A percentile compares a stretch with the other conserved stretches of the same genome.
Evolutionary conservation across 371 early-diverging fungal genomes (phyloP).

Genomic region (Apophysomyces sp.): DNA sequence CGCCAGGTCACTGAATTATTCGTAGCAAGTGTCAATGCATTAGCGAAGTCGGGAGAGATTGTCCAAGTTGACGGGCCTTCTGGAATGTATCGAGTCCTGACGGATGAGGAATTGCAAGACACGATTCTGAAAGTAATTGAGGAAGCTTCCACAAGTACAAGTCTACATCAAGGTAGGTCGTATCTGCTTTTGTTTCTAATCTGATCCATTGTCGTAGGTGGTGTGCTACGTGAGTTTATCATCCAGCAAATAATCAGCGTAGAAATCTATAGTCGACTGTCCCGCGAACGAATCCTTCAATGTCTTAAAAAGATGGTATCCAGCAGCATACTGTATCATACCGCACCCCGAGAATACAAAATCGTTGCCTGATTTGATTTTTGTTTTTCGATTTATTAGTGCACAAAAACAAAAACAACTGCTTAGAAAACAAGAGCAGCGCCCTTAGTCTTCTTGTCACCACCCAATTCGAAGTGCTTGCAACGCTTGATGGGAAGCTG

Average conservation of each 20-base stretch:
- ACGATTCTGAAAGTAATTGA: background rate
- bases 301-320: background rate
- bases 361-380: background rate
- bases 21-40: background rate
- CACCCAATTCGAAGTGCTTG: constrained; percentile 99
- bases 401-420: background rate
- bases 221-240: background rate
- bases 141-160: background rate
- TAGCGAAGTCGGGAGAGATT: background rate
- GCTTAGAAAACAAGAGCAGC: constrained; percentile 78
- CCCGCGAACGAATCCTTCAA: background rate
- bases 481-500: constrained; percentile 97
- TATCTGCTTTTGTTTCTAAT: background rate
- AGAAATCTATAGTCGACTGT: background rate
- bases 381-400: background rate
- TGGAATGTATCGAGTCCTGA: background rate
- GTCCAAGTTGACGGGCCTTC: background rate
- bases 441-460: constrained; percentile 93
- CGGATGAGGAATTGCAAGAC: background rate
- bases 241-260: background rate
- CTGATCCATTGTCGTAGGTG: background rate
- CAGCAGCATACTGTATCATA: background rate
- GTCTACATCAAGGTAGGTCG: background rate
- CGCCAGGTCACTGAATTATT: background rate
- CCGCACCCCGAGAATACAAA: background rate